Evolutionary conservation across 2,329 filamentous ascomycete species (phyloP), one percentile per base, ranked within the genome.

Genomic region (Hypoxylon sp.): DNA sequence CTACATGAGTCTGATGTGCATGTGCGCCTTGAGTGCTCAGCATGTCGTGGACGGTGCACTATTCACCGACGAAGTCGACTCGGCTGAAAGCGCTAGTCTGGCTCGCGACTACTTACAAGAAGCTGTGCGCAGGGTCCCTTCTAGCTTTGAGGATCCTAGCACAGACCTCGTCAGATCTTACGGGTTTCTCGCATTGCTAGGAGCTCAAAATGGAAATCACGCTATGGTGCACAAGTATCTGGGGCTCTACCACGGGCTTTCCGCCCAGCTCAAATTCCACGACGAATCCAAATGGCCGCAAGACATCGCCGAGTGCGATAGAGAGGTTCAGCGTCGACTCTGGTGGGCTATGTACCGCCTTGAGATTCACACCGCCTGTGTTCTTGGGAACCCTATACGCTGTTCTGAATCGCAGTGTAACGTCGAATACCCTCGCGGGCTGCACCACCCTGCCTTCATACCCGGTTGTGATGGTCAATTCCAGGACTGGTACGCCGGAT

Each of bases 1-100:
- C 44, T 47, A 47, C 10, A 47, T 28, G 44, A 47, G 44, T 47
- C 17, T 47, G 44, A 47, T 47, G 22, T 28, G 44, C 44, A 47
- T 47, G 44, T 47, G 44, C 15, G 44, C 44, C 24, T 28, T 28
- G 44, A 47, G 44, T 13, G 44, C 24, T 17, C 20, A 47, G 44
- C 24, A 47, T 28, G 44, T 47, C n/a, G 3, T 47, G 13, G 24
- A 47, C 10, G 44, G 44, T 17, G 44, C 44, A n/a, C n/a, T 47
- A 24, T 47, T 47, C 24, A 44, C 41, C 11, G 44, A 47, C 44
- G 44, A 47, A 8, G 44, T 47, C 22, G 44, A 26, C 22, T 28
- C 44, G 11, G 24, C 22, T 17, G 44, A 28, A 28, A 47, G 44
- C 44, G 22, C 44, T 8, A 28, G 22, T 47, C 44, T 47, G n/a